phyloP scores from a whole-genome alignment of 2,329 filamentous ascomycete genomes.

The Ceratocystis papillata region DNA sequence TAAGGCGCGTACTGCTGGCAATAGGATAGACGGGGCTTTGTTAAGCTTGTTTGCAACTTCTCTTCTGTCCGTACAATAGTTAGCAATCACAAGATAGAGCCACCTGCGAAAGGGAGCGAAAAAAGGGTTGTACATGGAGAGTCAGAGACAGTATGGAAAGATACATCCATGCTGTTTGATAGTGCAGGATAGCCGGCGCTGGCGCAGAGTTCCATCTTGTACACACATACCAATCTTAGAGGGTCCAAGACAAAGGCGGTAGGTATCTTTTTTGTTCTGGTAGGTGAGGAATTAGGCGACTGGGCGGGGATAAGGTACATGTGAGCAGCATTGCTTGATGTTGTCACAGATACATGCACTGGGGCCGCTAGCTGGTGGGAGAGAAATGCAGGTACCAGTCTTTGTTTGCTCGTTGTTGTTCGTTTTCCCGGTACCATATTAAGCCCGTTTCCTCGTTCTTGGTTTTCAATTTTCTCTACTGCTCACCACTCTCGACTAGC shows the following conservation, averaged over 20 bases:
- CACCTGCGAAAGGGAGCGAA: background rate
- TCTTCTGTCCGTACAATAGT: background rate
- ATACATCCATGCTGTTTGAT: background rate
- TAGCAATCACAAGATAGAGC: background rate
- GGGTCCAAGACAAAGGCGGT: background rate
- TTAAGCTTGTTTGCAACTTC: no score
- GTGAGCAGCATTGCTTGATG: background rate
- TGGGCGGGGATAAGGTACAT: background rate
- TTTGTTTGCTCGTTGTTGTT: background rate
- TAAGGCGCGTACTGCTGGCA: background rate
- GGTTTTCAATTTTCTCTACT: background rate
- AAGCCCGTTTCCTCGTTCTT: background rate
- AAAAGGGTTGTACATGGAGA: background rate
- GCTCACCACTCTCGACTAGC: background rate
- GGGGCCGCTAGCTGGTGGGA: background rate
- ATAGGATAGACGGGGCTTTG: no score
- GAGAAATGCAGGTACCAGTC: slow-evolving; percentile 7
- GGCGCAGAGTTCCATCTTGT: slow-evolving; percentile 1
- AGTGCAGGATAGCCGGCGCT: background rate
- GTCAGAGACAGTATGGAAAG: background rate
- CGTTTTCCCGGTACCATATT: slow-evolving; percentile 4
- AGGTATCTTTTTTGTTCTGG: background rate
- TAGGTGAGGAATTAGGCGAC: background rate
- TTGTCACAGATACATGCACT: background rate
- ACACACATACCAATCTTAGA: slow-evolving; percentile 4